Conservation (phyloP, 441 rosid genomes). For the Viola pubescens region DNA sequence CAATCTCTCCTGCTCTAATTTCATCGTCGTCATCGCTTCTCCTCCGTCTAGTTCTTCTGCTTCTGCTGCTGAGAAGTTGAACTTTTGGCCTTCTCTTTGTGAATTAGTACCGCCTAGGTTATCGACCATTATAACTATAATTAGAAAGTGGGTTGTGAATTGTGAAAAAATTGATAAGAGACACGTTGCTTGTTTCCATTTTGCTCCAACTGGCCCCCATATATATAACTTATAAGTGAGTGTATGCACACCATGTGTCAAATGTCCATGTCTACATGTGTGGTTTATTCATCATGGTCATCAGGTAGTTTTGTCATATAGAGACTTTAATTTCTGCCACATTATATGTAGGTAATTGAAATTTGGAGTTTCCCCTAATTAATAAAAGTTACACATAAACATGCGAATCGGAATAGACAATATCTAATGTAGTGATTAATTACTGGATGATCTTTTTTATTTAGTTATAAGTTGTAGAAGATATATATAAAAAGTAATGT, state of each 20-base stretch:
- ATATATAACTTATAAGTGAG: not conserved
- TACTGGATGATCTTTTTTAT: no score
- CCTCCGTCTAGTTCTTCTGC: slow-evolving; percentile 19
- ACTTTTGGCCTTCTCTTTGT: slow-evolving; percentile 12
- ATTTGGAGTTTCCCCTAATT: no score
- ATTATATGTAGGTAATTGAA: no score
- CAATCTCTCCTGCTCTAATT: slow-evolving; percentile 53
- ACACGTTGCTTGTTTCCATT: slow-evolving; percentile 25
- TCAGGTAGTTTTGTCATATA: not conserved
- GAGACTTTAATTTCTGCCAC: no score
- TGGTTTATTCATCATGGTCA: not conserved
- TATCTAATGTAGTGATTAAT: no score
- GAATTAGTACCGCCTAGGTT: slow-evolving; percentile 19
- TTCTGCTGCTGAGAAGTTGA: slow-evolving; percentile 22
- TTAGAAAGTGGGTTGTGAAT: not conserved
- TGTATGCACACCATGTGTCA: not conserved
- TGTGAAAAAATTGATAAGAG: slow-evolving; percentile 19
- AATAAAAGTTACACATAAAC: no score
- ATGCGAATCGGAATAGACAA: no score
- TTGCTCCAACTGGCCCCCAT: slow-evolving; percentile 13
- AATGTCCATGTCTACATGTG: not conserved
- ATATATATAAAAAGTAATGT: no score
- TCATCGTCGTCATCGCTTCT: slow-evolving; percentile 33
- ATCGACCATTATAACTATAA: slow-evolving; percentile 21
- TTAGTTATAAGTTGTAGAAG: no score